Conservation (phyloP, 2,329 filamentous ascomycete genomes). For the Harringtonia lauricola region DNA sequence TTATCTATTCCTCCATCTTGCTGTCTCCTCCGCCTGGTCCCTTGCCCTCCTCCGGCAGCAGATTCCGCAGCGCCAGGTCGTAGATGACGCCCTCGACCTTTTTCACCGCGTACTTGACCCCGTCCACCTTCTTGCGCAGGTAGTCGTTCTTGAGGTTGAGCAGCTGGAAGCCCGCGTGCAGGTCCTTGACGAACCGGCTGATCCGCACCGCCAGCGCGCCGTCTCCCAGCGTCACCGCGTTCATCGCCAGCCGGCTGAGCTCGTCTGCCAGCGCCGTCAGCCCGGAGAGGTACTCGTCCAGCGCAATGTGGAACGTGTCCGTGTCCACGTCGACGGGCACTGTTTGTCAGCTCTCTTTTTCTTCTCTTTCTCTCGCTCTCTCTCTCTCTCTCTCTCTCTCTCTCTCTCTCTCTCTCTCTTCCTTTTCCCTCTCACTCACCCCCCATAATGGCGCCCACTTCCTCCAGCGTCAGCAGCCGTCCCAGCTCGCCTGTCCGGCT, state of each 20-base stretch:
- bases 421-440: too few species aligned
- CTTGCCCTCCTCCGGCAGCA: constrained; percentile 44
- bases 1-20: constrained; percentile 7
- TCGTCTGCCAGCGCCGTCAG: constrained; percentile 84
- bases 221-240: constrained; percentile 87
- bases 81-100: constrained; percentile 98
- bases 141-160: constrained; percentile 96
- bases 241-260: constrained; percentile 80
- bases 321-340: constrained; percentile 87
- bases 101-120: constrained; percentile 95
- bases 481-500: constrained; percentile 34
- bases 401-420: too few species aligned
- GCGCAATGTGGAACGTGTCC: constrained; percentile 78
- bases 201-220: constrained; percentile 78
- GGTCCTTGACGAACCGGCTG: constrained; percentile 84
- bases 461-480: constrained; percentile 74
- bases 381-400: too few species aligned
- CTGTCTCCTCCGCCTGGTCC: constrained; percentile 14
- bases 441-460: constrained; percentile 68
- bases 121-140: constrained; percentile 76
- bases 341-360: too few species aligned
- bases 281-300: constrained; percentile 91
- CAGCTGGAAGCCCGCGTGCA: constrained; percentile 93
- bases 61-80: constrained; percentile 76
- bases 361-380: too few species aligned